These are phyloP conservation scores for Podaxis carcinomalis DNA, from an alignment of 768 basidiomycete species.

Conservation along the genomic window DNA sequence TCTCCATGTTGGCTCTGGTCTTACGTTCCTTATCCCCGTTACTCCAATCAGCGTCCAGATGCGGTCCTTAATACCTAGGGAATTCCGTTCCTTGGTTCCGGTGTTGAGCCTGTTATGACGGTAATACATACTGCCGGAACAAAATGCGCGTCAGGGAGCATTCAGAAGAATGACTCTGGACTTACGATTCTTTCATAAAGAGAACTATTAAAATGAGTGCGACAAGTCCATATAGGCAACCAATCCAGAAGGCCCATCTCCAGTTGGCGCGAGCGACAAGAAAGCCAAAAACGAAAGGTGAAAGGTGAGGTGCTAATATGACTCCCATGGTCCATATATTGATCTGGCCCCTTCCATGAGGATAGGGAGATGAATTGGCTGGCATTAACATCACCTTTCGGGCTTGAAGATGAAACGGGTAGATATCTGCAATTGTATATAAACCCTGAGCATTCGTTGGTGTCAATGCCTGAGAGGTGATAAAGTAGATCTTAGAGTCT, in stretches of 20 bases:
- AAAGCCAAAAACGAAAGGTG: constrained; percentile 67
- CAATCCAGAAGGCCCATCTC: constrained; percentile 68
- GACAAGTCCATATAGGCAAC: constrained; percentile 52
- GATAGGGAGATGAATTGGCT: background rate
- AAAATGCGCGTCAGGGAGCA: background rate
- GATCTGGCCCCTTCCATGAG: constrained; percentile 31
- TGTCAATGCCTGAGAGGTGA: no score
- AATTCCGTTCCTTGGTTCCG: constrained; percentile 34
- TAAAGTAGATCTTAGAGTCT: no score
- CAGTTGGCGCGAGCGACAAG: constrained; percentile 55
- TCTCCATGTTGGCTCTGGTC: constrained; percentile 51
- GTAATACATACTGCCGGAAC: constrained; percentile 48
- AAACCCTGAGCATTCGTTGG: no score
- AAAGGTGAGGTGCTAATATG: constrained; percentile 61
- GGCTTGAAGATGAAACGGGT: constrained; percentile 49
- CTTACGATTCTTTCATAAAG: constrained; percentile 65
- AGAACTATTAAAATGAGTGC: constrained; percentile 57
- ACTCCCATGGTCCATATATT: constrained; percentile 75
- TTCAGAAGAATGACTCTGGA: background rate
- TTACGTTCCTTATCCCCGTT: constrained; percentile 52
- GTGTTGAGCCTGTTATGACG: constrained; percentile 26
- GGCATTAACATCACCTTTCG: constrained; percentile 40
- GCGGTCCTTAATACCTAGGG: constrained; percentile 42
- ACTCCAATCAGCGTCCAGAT: constrained; percentile 61
- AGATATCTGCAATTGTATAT: no score